These are phyloP conservation scores for Aspergillus wentii DNA, from an alignment of 495 filamentous ascomycete species.

Conservation along the genomic window DNA sequence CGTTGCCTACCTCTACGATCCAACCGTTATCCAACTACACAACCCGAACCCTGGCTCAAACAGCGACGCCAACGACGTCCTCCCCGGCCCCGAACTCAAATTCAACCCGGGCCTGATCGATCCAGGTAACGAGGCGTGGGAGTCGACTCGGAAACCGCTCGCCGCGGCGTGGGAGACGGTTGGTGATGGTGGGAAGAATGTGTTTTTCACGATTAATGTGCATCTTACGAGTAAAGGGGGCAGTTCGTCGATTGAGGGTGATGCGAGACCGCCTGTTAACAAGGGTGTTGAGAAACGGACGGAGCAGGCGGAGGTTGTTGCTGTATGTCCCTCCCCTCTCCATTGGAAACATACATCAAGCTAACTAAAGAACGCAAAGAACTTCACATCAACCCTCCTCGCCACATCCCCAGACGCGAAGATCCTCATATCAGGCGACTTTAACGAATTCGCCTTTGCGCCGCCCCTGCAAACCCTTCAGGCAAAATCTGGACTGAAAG, in stretches of 20 bases:
- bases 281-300: constrained; percentile 43
- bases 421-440: constrained; percentile 52
- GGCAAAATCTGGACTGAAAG: constrained; percentile 35
- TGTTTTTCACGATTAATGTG: constrained; percentile 58
- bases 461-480: constrained; percentile 43
- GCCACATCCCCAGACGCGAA: constrained; percentile 31
- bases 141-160: constrained; percentile 50
- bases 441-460: constrained; percentile 59
- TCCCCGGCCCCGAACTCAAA: constrained; percentile 41
- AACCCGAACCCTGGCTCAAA: constrained; percentile 40
- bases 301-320: constrained; percentile 44
- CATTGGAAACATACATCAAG: background rate
- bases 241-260: constrained; percentile 49
- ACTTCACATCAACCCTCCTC: constrained; percentile 40
- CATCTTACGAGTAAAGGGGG: constrained; percentile 55
- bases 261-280: constrained; percentile 56
- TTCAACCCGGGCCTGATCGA: constrained; percentile 59
- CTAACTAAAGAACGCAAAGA: constrained; percentile 6
- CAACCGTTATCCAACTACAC: constrained; percentile 41
- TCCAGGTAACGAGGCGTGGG: constrained; percentile 48
- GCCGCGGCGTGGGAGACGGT: constrained; percentile 51
- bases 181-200: constrained; percentile 30
- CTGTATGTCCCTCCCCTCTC: constrained; percentile 18
- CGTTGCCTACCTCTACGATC: constrained; percentile 55
- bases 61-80: constrained; percentile 41